Evolutionary conservation across 2,329 filamentous ascomycete species (phyloP), one percentile per base, ranked within the genome.

Genomic region (Penicillium oxalicum): DNA sequence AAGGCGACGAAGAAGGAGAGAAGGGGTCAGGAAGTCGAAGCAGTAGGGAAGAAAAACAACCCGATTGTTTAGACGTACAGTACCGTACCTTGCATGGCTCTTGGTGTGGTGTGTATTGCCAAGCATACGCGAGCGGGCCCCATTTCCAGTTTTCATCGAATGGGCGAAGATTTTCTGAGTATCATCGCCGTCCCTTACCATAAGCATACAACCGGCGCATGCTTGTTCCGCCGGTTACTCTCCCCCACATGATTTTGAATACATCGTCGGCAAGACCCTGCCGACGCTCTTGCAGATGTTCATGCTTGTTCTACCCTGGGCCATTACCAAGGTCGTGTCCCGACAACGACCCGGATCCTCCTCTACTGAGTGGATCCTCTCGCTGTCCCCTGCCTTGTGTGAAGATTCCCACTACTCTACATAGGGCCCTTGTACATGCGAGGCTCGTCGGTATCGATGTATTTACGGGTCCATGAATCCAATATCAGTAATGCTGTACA

Each of bases 11-110:
- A 12, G n/a, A 32, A 32, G 29, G 34, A 43, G 40, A 35, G 46
- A 53, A 49, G 47, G 43, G 44, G 45, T 33, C 39, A 40, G 26
- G 36, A 35, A 34, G 32, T 45, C 42, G 32, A 18, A 46, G 47
- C 47, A 51, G 36, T 37, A 48, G 37, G 48, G 50, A 49, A 48
- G 43, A 49, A 55, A 53, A 53, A 51, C 38, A 49, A 29, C 40
- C 38, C 33, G 45, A 50, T 44, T 59, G 56, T 57, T 59, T 59
- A 57, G 55, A 50, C 34, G 40, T 35, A 34, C 13, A 24, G 28
- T 26, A 8, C 24, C 51, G 35, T 37, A 48, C 48, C 46, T 45
- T 40, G 34, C 42, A 44, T 40, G 49, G 49, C 49, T 49, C 46
- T 18, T 27, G 4, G 26, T 32, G 11, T 11, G 29, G 29, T 11